Base-by-base conservation (phyloP, 495 filamentous ascomycete genomes). In the Rhizodiscina lignyota region DNA sequence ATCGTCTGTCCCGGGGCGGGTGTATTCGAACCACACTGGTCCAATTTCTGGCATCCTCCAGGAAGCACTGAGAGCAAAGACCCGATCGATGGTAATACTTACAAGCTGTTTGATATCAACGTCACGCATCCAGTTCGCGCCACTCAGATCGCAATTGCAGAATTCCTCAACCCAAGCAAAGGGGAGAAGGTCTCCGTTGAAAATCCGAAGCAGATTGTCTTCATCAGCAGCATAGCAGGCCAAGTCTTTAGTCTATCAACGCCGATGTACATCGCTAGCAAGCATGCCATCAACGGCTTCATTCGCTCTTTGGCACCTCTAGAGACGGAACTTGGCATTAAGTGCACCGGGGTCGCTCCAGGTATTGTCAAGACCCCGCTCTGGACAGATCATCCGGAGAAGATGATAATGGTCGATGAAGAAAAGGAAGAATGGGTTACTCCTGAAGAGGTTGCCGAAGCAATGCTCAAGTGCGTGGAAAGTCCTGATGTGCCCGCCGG, bases 1-100 rank as follows among this genome's bases (percentile, higher is more conserved):
- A 69, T 81, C 36, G 71, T 79, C 29, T 74, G 70, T 44, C 72
- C 74, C 3, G 74, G 76, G 6, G 76, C 76, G n/a, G 76, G 76
- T 10, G 54, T 80, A 36, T 79, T 61, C 51, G 76, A 81, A 44
- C 74, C 73, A 52, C 58, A 66, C 43, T 79, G 68, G 61, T 70
- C 58, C 42, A 69, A 67, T 44, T 81, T 79, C 61, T 79, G 72
- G 74, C 60, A 66, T 21, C 74, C 74, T 4, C 75, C 75, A 5
- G 66, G 66, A 29, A 49, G 53, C 0, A 30, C 58, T 0, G 51
- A 46, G 3, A 37, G 34, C n/a, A 24, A 21, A 10, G 48, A 43
- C 23, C 30, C 39, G 2, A 36, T 30, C 4, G 38, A 30, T 12
- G 40, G 52, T 18, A 60, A 63, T 35, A 55, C 61, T 35, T 80